Evolutionary conservation across 495 filamentous ascomycete genomes (phyloP).

Genomic region (Aspergillus steynii): DNA sequence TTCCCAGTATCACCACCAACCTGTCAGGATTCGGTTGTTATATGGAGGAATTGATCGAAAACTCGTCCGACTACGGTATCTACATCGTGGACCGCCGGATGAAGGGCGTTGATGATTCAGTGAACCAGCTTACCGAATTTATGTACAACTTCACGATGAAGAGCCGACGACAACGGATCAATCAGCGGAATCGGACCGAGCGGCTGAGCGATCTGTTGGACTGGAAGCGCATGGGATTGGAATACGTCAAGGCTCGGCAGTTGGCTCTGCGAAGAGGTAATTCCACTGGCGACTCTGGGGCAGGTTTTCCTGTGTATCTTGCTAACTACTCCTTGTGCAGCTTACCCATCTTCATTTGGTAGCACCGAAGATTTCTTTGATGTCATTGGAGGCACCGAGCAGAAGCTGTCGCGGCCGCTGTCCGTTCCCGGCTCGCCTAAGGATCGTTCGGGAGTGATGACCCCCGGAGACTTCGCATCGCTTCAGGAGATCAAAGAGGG

Average conservation of each 20-base stretch:
- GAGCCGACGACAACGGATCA: constrained; percentile 93
- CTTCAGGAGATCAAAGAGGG: constrained; percentile 93
- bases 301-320: background rate
- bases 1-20: constrained; percentile 97
- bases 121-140: constrained; percentile 87
- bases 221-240: constrained; percentile 99
- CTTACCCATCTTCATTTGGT: constrained; percentile 83
- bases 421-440: constrained; percentile 91
- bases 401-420: constrained; percentile 91
- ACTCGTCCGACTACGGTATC: constrained; percentile 95
- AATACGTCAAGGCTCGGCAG: constrained; percentile 97
- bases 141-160: constrained; percentile 97
- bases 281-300: constrained; percentile 1
- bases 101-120: constrained; percentile 96
- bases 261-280: constrained; percentile 79
- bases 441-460: constrained; percentile 96
- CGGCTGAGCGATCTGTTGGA: constrained; percentile 91
- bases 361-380: constrained; percentile 73
- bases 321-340: constrained; percentile 37
- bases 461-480: constrained; percentile 94
- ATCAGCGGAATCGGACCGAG: constrained; percentile 97
- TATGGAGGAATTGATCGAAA: constrained; percentile 99
- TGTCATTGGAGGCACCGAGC: constrained; percentile 84
- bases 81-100: constrained; percentile 95
- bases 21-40: constrained; percentile 98